phyloP scores from a whole-genome alignment of 257 asterid genomes.

The Rauvolfia tetraphylla region DNA sequence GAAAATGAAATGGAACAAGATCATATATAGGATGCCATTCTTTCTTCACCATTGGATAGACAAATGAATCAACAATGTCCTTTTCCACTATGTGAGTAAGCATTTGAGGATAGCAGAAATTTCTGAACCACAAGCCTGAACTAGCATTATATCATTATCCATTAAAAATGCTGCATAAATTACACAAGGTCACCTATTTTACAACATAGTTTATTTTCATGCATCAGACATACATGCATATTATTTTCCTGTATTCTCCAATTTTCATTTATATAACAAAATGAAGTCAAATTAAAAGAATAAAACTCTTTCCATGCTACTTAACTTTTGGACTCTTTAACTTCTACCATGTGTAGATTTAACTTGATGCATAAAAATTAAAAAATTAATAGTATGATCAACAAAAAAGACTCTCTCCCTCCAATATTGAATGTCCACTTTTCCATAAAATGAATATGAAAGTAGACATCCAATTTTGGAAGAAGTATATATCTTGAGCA shows the following conservation, averaged over 20 bases:
- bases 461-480: too few relatives aligned
- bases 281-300: neutral
- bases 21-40: neutral
- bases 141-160: neutral
- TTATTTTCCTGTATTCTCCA: neutral
- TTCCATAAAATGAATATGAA: too few relatives aligned
- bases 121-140: neutral
- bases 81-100: neutral
- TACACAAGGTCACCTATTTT: neutral
- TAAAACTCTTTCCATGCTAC: neutral
- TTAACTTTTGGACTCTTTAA: neutral
- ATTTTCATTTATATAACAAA: too few relatives aligned
- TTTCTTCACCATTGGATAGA: neutral
- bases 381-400: neutral
- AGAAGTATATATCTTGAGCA: neutral
- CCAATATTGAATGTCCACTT: too few relatives aligned
- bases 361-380: neutral
- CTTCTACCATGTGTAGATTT: neutral
- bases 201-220: too few relatives aligned
- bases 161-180: neutral
- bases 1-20: conserved; percentile 18
- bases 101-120: neutral
- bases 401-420: neutral
- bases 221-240: neutral
- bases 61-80: conserved; percentile 5